These are phyloP conservation scores for Pholiota adiposa DNA, from an alignment of 1,284 basidiomycete species.

Conservation along the genomic window DNA sequence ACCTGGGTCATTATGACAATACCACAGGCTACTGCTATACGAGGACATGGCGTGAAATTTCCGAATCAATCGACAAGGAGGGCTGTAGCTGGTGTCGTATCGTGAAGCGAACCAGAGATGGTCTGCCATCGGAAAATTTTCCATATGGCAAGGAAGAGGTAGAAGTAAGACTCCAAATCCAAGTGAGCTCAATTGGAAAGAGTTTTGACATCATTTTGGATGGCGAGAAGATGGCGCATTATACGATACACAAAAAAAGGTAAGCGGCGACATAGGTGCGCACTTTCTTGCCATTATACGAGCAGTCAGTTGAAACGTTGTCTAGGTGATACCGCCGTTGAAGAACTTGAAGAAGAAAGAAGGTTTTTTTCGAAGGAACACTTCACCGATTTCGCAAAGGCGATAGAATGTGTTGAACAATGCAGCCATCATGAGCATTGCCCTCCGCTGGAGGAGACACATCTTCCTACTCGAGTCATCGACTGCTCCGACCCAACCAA, in stretches of 20 bases:
- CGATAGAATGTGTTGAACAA: not conserved
- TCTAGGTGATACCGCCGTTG: not conserved
- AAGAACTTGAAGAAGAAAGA: not conserved
- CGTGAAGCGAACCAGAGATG: not conserved
- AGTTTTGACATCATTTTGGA: not conserved
- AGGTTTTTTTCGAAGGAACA: not conserved
- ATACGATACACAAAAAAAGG: slow-evolving; percentile 4
- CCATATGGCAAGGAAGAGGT: not conserved
- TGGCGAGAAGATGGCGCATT: not conserved
- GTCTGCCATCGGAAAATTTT: not conserved
- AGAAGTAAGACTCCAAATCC: not conserved
- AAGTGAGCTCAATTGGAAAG: not conserved
- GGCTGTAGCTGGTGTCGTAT: not conserved
- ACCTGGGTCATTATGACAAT: not conserved
- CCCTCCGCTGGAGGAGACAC: not conserved
- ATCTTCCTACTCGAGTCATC: slow-evolving; percentile 11
- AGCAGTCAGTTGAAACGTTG: too few relatives aligned
- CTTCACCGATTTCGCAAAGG: slow-evolving; percentile 3
- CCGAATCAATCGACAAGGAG: not conserved
- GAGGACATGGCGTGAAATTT: not conserved
- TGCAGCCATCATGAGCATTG: slow-evolving; percentile 10
- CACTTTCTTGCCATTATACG: too few relatives aligned
- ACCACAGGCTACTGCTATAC: not conserved
- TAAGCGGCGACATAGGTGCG: too few relatives aligned
- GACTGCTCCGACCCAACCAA: slow-evolving; percentile 6